phyloP scores from a whole-genome alignment of 768 basidiomycete species.

The Amanita thiersii region DNA sequence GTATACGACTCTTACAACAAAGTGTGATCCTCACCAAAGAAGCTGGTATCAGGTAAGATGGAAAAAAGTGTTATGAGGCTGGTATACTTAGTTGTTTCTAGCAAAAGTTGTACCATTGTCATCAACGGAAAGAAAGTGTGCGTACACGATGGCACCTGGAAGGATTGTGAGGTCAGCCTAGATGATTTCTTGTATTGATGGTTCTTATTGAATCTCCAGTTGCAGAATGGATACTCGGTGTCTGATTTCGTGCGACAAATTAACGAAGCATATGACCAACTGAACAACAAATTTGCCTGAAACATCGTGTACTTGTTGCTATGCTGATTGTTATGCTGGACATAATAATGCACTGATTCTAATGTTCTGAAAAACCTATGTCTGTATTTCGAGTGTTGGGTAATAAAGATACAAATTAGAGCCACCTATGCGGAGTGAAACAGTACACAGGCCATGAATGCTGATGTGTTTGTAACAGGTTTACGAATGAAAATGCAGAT shows the following conservation, averaged over 20 bases:
- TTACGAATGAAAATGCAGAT: too few relatives aligned
- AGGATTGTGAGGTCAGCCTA: conserved; percentile 59
- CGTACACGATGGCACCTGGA: conserved; percentile 72
- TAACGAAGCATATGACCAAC: conserved; percentile 56
- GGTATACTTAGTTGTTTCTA: conserved; percentile 14
- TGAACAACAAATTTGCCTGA: conserved; percentile 45
- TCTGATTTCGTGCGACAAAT: conserved; percentile 75
- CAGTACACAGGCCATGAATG: too few relatives aligned
- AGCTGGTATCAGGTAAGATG: conserved; percentile 48
- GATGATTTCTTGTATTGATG: background rate
- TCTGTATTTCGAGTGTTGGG: too few relatives aligned
- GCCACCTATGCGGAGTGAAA: too few relatives aligned
- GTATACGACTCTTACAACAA: conserved; percentile 51
- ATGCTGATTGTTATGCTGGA: too few relatives aligned
- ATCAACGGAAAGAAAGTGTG: conserved; percentile 65
- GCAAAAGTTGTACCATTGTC: conserved; percentile 83
- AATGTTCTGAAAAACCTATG: too few relatives aligned
- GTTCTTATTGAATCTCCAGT: conserved; percentile 11
- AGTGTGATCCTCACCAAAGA: conserved; percentile 39
- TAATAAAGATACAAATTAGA: too few relatives aligned
- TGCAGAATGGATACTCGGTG: conserved; percentile 64
- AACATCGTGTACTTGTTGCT: background rate
- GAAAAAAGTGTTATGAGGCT: background rate
- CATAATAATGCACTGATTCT: too few relatives aligned
- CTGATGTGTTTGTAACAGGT: too few relatives aligned